Conservation (phyloP, 495 filamentous ascomycete genomes). For the Geopyxis carbonaria region DNA sequence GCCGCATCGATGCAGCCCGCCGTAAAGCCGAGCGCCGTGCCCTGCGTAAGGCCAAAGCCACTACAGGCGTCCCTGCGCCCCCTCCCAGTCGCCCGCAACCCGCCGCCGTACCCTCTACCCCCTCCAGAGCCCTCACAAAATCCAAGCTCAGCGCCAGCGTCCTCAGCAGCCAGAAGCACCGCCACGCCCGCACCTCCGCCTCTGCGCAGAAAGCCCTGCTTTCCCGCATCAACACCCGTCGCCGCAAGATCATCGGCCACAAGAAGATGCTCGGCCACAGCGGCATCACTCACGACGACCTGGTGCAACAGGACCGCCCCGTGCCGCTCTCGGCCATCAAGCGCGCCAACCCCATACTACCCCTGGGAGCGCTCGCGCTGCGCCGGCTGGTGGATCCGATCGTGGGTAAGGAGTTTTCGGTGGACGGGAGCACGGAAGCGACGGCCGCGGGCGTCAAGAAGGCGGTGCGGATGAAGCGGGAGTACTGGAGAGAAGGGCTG, state of each 20-base stretch:
- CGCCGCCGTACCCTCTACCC: background rate
- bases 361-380: background rate
- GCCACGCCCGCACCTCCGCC: background rate
- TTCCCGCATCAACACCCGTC: background rate
- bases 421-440: constrained; percentile 5
- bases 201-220: background rate
- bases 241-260: background rate
- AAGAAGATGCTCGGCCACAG: constrained; percentile 3
- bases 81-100: constrained; percentile 1
- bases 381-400: constrained; percentile 1
- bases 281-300: background rate
- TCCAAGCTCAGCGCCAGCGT: background rate
- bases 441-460: constrained; percentile 9
- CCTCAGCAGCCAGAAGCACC: no score
- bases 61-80: background rate
- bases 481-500: constrained; percentile 15
- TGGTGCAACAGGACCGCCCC: constrained; percentile 3
- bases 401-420: constrained; percentile 3
- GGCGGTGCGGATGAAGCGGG: constrained; percentile 3
- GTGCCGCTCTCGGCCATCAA: background rate
- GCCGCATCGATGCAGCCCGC: background rate
- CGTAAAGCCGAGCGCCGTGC: background rate
- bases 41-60: background rate
- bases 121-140: background rate
- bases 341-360: background rate